These are phyloP conservation scores for Phytophthora aleatoria DNA, from an alignment of 352 stramenopile species.

Conservation along the genomic window DNA sequence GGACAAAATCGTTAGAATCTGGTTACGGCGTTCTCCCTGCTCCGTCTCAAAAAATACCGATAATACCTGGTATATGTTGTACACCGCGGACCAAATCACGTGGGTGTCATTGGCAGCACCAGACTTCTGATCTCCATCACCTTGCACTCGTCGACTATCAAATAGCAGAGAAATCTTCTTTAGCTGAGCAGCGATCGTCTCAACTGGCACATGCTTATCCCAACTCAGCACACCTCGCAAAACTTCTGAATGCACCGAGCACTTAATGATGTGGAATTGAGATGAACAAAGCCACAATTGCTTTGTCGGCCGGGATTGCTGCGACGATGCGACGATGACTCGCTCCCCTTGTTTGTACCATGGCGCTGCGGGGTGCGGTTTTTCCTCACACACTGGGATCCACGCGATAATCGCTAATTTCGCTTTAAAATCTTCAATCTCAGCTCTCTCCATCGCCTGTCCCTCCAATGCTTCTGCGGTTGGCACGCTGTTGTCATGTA, in stretches of 20 bases:
- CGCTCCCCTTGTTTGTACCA: constrained; percentile 42
- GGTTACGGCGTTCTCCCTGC: constrained; percentile 15
- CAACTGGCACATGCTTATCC: constrained; percentile 40
- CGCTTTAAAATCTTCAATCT: constrained; percentile 71
- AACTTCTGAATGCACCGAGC: constrained; percentile 43
- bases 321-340: constrained; percentile 53
- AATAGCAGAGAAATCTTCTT: constrained; percentile 54
- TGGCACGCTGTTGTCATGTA: neutral
- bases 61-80: constrained; percentile 60
- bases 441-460: constrained; percentile 37
- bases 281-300: constrained; percentile 67
- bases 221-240: constrained; percentile 54
- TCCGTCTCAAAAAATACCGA: constrained; percentile 67
- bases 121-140: constrained; percentile 2
- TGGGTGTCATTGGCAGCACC: constrained; percentile 36
- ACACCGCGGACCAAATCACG: constrained; percentile 57
- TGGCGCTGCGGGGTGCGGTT: constrained; percentile 41
- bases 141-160: constrained; percentile 7
- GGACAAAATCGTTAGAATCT: constrained; percentile 44
- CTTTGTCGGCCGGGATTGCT: constrained; percentile 45
- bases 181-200: constrained; percentile 55
- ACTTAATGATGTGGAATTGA: constrained; percentile 64
- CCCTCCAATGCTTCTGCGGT: constrained; percentile 39
- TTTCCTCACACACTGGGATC: constrained; percentile 55
- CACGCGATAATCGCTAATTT: constrained; percentile 62